Percentiles rank a stretch among this genome's conserved stretches.
Conservation (phyloP, 2,329 filamentous ascomycete genomes). For the Trichoderma gracile region DNA sequence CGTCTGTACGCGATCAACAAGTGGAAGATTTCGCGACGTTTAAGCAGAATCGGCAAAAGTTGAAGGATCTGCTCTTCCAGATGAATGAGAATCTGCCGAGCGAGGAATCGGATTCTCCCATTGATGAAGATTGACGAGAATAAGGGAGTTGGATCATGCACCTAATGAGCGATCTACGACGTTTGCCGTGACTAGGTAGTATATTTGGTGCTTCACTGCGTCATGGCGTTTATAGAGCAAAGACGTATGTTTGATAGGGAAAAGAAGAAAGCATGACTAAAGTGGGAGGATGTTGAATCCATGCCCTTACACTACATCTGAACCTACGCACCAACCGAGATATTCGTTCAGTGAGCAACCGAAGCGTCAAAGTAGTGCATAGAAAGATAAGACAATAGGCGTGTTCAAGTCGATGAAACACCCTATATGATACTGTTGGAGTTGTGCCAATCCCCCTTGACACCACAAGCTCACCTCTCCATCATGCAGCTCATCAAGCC, state of each 20-base stretch:
- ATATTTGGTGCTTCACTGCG: background rate
- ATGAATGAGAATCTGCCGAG: constrained; percentile 51
- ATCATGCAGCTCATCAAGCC: background rate
- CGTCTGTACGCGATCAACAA: constrained; percentile 54
- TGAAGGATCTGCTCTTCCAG: constrained; percentile 47
- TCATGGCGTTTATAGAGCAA: background rate
- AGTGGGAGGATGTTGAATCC: constrained; percentile 7
- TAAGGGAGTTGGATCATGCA: too few relatives aligned
- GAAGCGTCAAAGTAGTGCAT: background rate
- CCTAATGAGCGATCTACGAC: background rate
- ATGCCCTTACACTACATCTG: background rate
- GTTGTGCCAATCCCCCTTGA: background rate
- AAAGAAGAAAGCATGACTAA: background rate
- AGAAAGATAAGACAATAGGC: background rate
- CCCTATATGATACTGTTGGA: background rate
- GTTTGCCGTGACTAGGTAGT: background rate
- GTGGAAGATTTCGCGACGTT: constrained; percentile 51
- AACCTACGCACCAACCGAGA: too few relatives aligned
- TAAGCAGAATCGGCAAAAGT: constrained; percentile 46
- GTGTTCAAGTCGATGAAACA: too few relatives aligned
- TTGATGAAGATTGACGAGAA: background rate
- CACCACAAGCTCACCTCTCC: background rate
- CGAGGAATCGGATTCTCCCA: constrained; percentile 35
- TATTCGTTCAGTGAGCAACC: background rate
- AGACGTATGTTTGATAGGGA: background rate